A percentile compares a stretch with the other conserved stretches of the same genome.
Conservation (phyloP, 78 protist genomes). For the Planoprotostelium fungivorum region DNA sequence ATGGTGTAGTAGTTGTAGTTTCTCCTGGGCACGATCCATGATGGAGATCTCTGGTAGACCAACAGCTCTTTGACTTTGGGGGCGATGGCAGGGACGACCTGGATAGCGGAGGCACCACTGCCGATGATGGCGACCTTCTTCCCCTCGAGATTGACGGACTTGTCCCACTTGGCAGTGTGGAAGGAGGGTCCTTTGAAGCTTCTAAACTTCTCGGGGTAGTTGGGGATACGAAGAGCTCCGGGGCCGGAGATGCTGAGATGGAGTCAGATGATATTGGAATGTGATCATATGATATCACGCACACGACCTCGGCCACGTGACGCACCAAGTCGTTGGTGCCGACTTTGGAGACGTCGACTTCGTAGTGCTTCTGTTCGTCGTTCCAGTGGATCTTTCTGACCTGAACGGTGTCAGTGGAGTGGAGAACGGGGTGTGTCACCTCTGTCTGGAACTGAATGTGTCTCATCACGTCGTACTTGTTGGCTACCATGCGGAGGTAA, state of each 20-base stretch:
- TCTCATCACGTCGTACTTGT: background rate
- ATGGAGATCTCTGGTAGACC: conserved; percentile 19
- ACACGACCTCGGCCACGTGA: background rate
- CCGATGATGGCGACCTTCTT: conserved; percentile 19
- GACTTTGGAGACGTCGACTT: background rate
- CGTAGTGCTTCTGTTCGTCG: background rate
- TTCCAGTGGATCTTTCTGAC: background rate
- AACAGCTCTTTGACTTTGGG: background rate
- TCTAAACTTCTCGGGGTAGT: background rate
- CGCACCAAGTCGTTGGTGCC: background rate
- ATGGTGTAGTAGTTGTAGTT: background rate
- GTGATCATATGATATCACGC: background rate
- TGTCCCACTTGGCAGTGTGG: conserved; percentile 32
- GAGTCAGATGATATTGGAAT: background rate
- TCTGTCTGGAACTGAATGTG: background rate
- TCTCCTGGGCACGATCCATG: conserved; percentile 4
- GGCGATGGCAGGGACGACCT: conserved; percentile 3
- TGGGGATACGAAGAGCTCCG: conserved; percentile 17
- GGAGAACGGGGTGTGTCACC: background rate
- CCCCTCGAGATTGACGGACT: background rate
- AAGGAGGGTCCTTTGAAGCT: conserved; percentile 4
- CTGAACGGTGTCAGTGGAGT: background rate
- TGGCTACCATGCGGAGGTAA: background rate
- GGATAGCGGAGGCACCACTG: conserved; percentile 12
- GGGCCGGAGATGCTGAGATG: background rate